These are phyloP conservation scores for Cladosporium sp. DNA, from an alignment of 2,329 filamentous ascomycete genomes.

Conservation along the genomic window DNA sequence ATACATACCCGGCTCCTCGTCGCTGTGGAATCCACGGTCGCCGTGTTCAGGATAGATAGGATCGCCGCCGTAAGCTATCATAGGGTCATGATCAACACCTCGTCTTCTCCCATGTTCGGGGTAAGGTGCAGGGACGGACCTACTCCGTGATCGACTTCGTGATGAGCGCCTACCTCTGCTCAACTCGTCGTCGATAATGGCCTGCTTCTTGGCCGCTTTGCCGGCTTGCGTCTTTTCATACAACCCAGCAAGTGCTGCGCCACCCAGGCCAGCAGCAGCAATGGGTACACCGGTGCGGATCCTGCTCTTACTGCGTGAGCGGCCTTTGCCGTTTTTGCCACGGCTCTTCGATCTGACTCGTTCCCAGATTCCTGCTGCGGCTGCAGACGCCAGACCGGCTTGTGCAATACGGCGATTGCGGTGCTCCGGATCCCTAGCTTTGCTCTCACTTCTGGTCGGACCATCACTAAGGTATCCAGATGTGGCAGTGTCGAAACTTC, in stretches of 20 bases:
- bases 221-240: conserved; percentile 62
- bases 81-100: conserved; percentile 42
- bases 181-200: conserved; percentile 34
- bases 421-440: conserved; percentile 41
- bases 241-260: conserved; percentile 57
- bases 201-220: conserved; percentile 50
- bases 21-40: conserved; percentile 35
- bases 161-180: conserved; percentile 24
- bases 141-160: conserved; percentile 39
- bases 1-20: conserved; percentile 39
- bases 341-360: conserved; percentile 56
- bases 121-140: conserved; percentile 39
- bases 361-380: conserved; percentile 58
- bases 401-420: conserved; percentile 57
- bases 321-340: conserved; percentile 36
- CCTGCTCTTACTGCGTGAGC: conserved; percentile 50
- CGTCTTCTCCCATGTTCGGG: conserved; percentile 35
- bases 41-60: conserved; percentile 55
- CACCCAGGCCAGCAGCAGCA: conserved; percentile 57
- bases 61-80: conserved; percentile 63
- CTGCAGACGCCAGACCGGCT: conserved; percentile 59
- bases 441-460: conserved; percentile 34
- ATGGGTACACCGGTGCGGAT: conserved; percentile 56
- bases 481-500: conserved; percentile 31
- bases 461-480: conserved; percentile 19